These are phyloP conservation scores for Paramecium biaurelia DNA, from an alignment of 73 alveolate genomes.

Conservation along the genomic window DNA sequence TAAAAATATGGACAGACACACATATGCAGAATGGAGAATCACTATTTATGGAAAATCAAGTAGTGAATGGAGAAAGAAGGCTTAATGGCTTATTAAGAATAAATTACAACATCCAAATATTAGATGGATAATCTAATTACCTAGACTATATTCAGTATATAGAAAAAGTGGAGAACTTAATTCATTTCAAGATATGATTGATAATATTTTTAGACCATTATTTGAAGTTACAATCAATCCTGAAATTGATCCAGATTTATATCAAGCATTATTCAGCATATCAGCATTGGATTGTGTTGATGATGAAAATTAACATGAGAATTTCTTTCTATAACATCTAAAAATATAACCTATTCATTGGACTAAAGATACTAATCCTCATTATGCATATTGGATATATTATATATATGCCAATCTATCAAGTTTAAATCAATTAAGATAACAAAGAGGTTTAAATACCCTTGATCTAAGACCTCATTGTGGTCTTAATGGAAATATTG, in stretches of 20 bases:
- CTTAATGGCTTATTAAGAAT: constrained; percentile 73
- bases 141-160: constrained; percentile 76
- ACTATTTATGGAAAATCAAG: constrained; percentile 77
- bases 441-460: constrained; percentile 63
- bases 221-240: constrained; percentile 64
- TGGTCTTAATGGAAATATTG: constrained; percentile 82
- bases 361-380: constrained; percentile 64
- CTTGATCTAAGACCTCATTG: constrained; percentile 77
- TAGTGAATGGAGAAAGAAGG: constrained; percentile 74
- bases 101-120: constrained; percentile 64
- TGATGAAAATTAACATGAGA: constrained; percentile 73
- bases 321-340: constrained; percentile 52
- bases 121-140: constrained; percentile 81
- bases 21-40: constrained; percentile 73
- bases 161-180: constrained; percentile 54
- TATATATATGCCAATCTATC: constrained; percentile 74
- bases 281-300: constrained; percentile 83
- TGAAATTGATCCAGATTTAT: constrained; percentile 51
- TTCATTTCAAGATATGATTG: constrained; percentile 76
- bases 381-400: constrained; percentile 80
- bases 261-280: constrained; percentile 26
- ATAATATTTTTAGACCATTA: constrained; percentile 65
- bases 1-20: constrained; percentile 65
- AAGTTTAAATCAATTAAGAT: constrained; percentile 67
- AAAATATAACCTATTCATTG: constrained; percentile 39